Percentiles rank a stretch among this genome's conserved stretches.
phyloP scores from a whole-genome alignment of 768 basidiomycete species.

The Lactarius hengduanensis region DNA sequence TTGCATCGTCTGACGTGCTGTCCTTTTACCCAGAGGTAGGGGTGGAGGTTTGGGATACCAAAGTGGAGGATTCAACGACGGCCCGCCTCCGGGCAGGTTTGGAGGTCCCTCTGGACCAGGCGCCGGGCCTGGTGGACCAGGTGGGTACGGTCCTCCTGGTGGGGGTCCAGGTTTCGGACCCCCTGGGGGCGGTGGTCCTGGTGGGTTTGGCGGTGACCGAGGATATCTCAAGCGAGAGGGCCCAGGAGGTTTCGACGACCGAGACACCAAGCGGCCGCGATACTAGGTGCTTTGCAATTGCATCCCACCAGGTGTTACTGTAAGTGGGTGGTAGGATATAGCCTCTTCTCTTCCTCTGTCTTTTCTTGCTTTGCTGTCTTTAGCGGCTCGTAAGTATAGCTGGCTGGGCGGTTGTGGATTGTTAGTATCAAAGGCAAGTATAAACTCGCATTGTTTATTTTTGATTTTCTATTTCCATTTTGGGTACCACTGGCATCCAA shows the following conservation, averaged over 20 bases:
- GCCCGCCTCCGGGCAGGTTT: constrained; percentile 44
- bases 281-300: constrained; percentile 43
- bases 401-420: constrained; percentile 7
- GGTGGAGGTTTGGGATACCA: constrained; percentile 31
- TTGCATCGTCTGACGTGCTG: not conserved
- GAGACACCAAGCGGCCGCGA: constrained; percentile 77
- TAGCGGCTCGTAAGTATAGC: constrained; percentile 24
- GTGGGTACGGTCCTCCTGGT: constrained; percentile 44
- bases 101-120: constrained; percentile 38
- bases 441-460: constrained; percentile 20
- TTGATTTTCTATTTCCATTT: constrained; percentile 3
- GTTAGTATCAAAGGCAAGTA: constrained; percentile 26
- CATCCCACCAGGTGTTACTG: constrained; percentile 10
- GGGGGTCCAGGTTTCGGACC: constrained; percentile 34
- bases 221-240: constrained; percentile 75
- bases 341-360: constrained; percentile 20
- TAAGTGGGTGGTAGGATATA: constrained; percentile 28
- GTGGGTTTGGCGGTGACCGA: constrained; percentile 44
- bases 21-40: constrained; percentile 19
- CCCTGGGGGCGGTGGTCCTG: constrained; percentile 36
- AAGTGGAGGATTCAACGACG: constrained; percentile 29
- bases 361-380: constrained; percentile 16
- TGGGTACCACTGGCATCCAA: not conserved
- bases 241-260: constrained; percentile 70
- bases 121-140: constrained; percentile 45